phyloP scores from a whole-genome alignment of 179 eudicot species.

The Sideroxylon spinosum region DNA sequence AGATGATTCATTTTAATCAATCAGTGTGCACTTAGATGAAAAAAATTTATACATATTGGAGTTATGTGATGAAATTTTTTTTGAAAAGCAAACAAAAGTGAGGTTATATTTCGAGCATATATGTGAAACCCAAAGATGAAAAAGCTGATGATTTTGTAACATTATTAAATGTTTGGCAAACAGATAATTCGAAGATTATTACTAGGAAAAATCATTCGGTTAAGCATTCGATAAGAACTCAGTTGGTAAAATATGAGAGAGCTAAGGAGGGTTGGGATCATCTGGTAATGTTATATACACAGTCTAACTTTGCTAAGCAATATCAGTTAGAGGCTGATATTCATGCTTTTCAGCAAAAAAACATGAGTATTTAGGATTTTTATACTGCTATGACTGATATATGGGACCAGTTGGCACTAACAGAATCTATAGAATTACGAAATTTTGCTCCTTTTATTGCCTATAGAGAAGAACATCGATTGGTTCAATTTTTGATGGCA shows the following conservation, averaged over 20 bases:
- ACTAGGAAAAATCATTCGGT: conserved; percentile 10
- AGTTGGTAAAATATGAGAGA: not conserved
- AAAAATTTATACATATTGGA: no score
- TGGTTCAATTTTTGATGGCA: conserved; percentile 19
- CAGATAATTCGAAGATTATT: conserved; percentile 6
- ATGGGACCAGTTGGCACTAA: conserved; percentile 16
- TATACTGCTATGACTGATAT: conserved; percentile 1
- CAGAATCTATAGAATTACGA: not conserved
- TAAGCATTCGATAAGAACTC: not conserved
- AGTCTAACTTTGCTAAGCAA: conserved; percentile 12
- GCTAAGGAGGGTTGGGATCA: conserved; percentile 3
- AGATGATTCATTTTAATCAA: no score
- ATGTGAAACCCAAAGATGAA: no score
- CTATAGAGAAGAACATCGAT: not conserved
- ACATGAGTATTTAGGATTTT: conserved; percentile 7
- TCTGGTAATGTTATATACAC: not conserved
- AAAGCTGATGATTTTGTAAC: not conserved
- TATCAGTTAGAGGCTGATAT: conserved; percentile 11
- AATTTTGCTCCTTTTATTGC: not conserved
- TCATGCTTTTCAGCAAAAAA: not conserved
- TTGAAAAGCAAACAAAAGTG: no score
- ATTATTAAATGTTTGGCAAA: not conserved
- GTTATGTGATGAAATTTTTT: no score
- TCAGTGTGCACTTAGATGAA: no score
- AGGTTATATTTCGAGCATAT: no score